Conservation (phyloP, 148 eudicot genomes). For the Arbutus unedo region DNA sequence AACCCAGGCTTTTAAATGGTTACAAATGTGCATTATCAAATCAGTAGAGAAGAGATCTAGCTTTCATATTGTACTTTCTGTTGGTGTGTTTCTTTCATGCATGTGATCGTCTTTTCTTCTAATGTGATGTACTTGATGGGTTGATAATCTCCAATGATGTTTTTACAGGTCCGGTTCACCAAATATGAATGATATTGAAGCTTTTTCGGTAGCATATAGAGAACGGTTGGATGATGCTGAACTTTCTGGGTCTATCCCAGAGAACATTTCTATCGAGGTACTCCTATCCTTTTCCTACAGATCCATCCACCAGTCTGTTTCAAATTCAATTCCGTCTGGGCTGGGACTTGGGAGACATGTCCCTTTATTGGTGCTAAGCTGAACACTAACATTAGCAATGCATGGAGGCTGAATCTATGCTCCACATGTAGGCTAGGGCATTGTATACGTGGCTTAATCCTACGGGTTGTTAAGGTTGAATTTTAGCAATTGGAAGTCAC, state of each 20-base stretch:
- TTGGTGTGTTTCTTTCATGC: background rate
- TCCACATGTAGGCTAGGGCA: background rate
- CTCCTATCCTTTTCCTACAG: conserved; percentile 3
- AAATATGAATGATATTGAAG: conserved; percentile 67
- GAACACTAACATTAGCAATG: background rate
- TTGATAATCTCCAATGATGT: background rate
- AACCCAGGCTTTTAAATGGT: background rate
- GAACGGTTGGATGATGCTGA: conserved; percentile 71
- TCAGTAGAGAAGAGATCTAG: background rate
- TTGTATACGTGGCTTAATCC: background rate
- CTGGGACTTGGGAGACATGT: conserved; percentile 1
- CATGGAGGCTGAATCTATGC: background rate
- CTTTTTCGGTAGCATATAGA: conserved; percentile 58
- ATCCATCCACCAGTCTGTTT: background rate
- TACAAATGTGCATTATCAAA: background rate
- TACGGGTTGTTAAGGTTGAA: background rate
- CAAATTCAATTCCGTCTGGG: background rate
- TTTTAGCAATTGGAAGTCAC: background rate
- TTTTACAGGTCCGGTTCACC: conserved; percentile 82
- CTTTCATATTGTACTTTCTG: background rate
- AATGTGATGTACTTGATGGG: conserved; percentile 6
- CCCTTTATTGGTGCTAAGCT: background rate
- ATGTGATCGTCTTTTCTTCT: too few relatives aligned
- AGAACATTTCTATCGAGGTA: conserved; percentile 68
- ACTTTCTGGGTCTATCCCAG: conserved; percentile 59